A percentile compares a stretch with the other conserved stretches of the same genome.
Evolutionary conservation across 2,329 filamentous ascomycete species (phyloP).

Genomic region (Aspergillus brasiliensis): DNA sequence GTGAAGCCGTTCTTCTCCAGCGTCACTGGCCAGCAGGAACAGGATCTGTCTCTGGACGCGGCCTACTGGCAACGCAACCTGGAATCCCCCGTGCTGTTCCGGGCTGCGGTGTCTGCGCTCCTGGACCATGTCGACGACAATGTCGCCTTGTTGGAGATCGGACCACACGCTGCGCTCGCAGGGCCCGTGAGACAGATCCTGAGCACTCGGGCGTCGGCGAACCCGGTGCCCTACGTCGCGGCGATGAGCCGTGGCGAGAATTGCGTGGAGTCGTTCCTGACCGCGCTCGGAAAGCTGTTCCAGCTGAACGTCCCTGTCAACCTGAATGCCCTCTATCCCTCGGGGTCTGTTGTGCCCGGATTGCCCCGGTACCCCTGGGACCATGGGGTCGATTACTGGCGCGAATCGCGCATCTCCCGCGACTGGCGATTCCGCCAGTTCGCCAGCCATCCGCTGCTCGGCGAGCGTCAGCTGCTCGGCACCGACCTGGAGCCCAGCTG

Average conservation of each 20-base stretch:
- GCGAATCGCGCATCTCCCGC: background rate
- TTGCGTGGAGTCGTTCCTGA: background rate
- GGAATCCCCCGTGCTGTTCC: constrained; percentile 23
- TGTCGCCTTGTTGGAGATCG: constrained; percentile 34
- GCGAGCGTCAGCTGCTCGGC: background rate
- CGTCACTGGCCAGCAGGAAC: constrained; percentile 8
- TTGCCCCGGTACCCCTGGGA: background rate
- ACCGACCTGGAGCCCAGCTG: constrained; percentile 26
- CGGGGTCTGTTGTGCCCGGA: background rate
- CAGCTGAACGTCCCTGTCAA: background rate
- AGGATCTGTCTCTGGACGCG: constrained; percentile 1
- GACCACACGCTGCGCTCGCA: constrained; percentile 40
- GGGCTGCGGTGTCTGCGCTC: constrained; percentile 10
- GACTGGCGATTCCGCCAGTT: background rate
- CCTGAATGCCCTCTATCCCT: background rate
- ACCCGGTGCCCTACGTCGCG: background rate
- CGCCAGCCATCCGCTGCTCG: background rate
- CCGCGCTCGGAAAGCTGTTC: background rate
- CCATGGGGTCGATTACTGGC: background rate
- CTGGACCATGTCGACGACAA: constrained; percentile 8
- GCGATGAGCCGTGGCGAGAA: background rate
- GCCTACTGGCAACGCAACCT: constrained; percentile 26
- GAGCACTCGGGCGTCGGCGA: background rate
- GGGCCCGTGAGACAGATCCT: constrained; percentile 28
- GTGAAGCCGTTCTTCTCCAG: constrained; percentile 18